phyloP scores from a whole-genome alignment of 306 rosid species.

The Erythrophleum fordii region DNA sequence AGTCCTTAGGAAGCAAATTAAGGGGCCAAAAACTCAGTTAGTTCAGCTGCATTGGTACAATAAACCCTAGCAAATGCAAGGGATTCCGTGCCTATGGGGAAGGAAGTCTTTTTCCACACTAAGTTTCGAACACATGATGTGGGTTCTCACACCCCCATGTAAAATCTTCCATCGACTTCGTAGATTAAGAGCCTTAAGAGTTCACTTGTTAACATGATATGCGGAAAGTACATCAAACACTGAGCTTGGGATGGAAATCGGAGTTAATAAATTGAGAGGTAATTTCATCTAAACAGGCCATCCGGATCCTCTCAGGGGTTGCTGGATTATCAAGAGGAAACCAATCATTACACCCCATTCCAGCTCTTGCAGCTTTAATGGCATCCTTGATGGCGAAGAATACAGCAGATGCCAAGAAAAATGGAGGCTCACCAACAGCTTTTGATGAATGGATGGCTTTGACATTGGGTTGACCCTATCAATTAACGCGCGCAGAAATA shows the following conservation, averaged over 20 bases:
- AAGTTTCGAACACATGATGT: no score
- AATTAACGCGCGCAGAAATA: constrained; percentile 29
- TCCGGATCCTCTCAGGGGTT: constrained; percentile 91
- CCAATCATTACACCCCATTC: constrained; percentile 68
- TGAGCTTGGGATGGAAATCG: constrained; percentile 74
- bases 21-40: no score
- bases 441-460: constrained; percentile 94
- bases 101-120: neutral
- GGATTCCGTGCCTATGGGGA: neutral
- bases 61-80: no score
- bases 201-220: constrained; percentile 8
- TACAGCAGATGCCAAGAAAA: constrained; percentile 84
- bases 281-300: constrained; percentile 88
- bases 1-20: no score
- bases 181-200: neutral
- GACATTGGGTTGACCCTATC: constrained; percentile 91
- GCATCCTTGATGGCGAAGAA: constrained; percentile 92
- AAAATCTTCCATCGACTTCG: constrained; percentile 13
- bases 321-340: constrained; percentile 97
- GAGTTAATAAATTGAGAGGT: constrained; percentile 48
- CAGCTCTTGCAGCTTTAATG: constrained; percentile 75
- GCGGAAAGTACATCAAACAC: constrained; percentile 54
- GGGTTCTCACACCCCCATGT: no score
- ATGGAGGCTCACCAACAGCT: constrained; percentile 99
- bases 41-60: no score